Base-by-base conservation (phyloP, 805 yeast genomes). In the Candida silvicultrix region DNA sequence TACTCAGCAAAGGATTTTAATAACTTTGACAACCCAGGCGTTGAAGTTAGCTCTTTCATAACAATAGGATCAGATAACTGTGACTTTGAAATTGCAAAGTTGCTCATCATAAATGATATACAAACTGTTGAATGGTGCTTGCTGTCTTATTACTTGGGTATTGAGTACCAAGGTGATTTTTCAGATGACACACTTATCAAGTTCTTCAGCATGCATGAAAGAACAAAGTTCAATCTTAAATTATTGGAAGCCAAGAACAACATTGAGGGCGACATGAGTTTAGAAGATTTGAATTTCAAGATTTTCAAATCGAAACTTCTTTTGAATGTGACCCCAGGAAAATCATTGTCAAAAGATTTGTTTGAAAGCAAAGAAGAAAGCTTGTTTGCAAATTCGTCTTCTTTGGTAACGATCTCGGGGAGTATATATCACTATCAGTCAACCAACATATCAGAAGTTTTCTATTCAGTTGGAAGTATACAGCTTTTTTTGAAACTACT, bases 61-160 rank as follows among this genome's bases (percentile, higher is more conserved):
- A 47, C 47, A 2, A 20, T 56, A 19, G 61, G 62, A 2, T 50
- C 56, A 0, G 32, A 42, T 20, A 23, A 21, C 2, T 41, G 52
- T 18, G 53, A 53, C 28, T 20, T 57, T 19, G 42, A 44, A 22
- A 19, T 58, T 3, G 44, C 57, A 1, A 77, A 69, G 48, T 52
- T 78, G 2, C 49, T 71, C 12, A 49, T 80, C 0, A 51, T 78
- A 15, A 66, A 67, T 38, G 60, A 54, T 3, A 51, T 62, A 2
- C 63, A 70, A 29, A 59, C 73, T 0, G 59, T 62, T 37, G 81
- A 77, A 46, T 81, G 87, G 87, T 64, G 79, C 1, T 57, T 66
- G 22, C 50, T 77, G 4, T 64, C 80, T 0, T 73, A 67, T 49
- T 64, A 64, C 43, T 57, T 82, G 19, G 82, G 78, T 0, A 73